Evolutionary conservation across 768 basidiomycete species (phyloP), one percentile per base, ranked within the genome.

Genomic region (Terana coerulea): DNA sequence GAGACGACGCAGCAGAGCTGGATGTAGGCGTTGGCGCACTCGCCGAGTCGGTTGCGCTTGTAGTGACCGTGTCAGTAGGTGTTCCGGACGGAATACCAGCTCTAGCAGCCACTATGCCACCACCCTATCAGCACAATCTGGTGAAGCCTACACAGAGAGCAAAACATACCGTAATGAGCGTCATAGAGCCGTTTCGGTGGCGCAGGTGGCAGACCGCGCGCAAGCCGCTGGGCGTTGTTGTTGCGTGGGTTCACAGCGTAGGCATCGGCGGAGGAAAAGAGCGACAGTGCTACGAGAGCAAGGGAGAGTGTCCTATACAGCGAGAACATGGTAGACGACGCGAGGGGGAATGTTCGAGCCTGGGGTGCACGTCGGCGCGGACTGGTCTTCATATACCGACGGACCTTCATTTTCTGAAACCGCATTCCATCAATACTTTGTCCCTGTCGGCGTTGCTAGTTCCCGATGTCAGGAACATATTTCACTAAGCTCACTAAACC

Each of bases 141-240:
- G 30, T 36, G 10, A 41, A 19, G 25, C 19, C n/a, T 7, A 29
- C 8, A 21, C 5, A 19, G 8, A 3, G 29, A 28, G 21, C 12
- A 19, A 2, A 8, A 42, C 58, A 26, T 19, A 56, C 58, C 39
- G 33, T 52, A 51, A 12, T 47, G 46, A 4, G 52, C 31, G 36
- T 49, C 45, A 43, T 51, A 59, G 36, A 59, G 55, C 41, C 49
- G 24, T 34, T 39, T 45, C 1, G 58, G 58, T 24, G 39, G 52
- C 2, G 49, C 52, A 6, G 58, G 58, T 5, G 48, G 28, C 6
- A 59, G 55, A n/a, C 58, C 58, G 29, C 58, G 58, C 11, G 54
- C 55, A 3, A 59, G 15, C 11, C 58, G 51, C 19, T 52, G 49
- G 12, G 49, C 58, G 41, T 59, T 59, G 29, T 49, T 52, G 5